These are phyloP conservation scores for Tuber umbilicatum DNA, from an alignment of 495 filamentous ascomycete species.

Conservation along the genomic window DNA sequence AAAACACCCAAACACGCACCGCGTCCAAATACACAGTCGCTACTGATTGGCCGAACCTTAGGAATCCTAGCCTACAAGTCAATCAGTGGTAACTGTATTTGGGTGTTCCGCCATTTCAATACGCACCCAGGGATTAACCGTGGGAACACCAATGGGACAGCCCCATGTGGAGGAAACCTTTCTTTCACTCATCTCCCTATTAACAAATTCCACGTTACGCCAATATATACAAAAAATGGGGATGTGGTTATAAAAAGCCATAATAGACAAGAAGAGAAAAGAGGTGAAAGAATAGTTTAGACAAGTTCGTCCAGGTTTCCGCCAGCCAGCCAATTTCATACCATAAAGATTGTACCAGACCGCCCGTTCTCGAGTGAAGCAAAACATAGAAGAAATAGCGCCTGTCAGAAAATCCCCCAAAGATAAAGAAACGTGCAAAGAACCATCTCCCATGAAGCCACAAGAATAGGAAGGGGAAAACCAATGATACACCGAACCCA, in stretches of 20 bases:
- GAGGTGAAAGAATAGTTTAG: constrained; percentile 9
- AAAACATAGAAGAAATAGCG: background rate
- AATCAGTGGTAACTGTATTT: background rate
- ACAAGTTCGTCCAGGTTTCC: background rate
- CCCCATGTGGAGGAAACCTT: background rate
- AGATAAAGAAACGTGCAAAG: constrained; percentile 10
- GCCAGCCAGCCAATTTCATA: constrained; percentile 10
- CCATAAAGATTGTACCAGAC: constrained; percentile 6
- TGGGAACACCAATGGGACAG: background rate
- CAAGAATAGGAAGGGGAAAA: background rate
- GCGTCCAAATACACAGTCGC: background rate
- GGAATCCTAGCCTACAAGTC: background rate
- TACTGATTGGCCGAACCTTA: background rate
- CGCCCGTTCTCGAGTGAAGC: background rate
- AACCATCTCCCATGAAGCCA: background rate
- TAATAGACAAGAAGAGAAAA: constrained; percentile 13
- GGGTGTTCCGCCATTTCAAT: background rate
- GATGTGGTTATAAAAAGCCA: constrained; percentile 14
- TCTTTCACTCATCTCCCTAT: background rate
- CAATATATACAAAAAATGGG: constrained; percentile 9
- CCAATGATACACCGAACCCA: constrained; percentile 17
- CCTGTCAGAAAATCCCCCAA: constrained; percentile 6
- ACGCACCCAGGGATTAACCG: background rate
- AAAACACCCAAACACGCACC: background rate
- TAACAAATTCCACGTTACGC: background rate